Percentiles rank a stretch among this genome's conserved stretches.
Conservation (phyloP, 225 moss, liverwort and hornwort species). For the Pseudisothecium myosuroides region DNA sequence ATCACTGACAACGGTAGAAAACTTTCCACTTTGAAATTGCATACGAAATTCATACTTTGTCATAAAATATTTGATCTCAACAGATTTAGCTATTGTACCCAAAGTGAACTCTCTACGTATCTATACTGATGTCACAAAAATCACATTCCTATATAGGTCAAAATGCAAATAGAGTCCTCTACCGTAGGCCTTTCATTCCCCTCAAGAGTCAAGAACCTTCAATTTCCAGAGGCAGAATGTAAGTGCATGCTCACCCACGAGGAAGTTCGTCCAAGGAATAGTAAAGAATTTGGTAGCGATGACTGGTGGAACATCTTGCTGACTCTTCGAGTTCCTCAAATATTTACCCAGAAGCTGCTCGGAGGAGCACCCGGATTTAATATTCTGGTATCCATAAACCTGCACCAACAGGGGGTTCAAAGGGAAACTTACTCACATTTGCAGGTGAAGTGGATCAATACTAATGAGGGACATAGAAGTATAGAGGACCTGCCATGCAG, state of each 20-base stretch:
- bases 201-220: neutral
- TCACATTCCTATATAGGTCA: neutral
- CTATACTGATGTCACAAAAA: neutral
- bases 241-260: conserved; percentile 54
- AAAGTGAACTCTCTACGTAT: neutral
- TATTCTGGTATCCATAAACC: conserved; percentile 95
- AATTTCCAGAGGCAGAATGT: neutral
- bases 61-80: neutral
- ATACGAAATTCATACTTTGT: neutral
- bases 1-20: neutral
- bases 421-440: neutral
- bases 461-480: neutral
- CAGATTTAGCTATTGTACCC: neutral
- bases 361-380: conserved; percentile 68
- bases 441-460: neutral
- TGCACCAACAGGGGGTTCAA: neutral
- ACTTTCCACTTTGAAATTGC: neutral
- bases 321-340: conserved; percentile 10
- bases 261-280: conserved; percentile 92
- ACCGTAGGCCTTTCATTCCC: neutral
- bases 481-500: neutral
- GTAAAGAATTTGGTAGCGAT: conserved; percentile 89
- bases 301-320: conserved; percentile 20
- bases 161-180: neutral
- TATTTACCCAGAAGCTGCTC: conserved; percentile 84